A percentile compares a stretch with the other conserved stretches of the same genome.
Conservation (phyloP, 75 land plant species). For the Larix kaempferi region DNA sequence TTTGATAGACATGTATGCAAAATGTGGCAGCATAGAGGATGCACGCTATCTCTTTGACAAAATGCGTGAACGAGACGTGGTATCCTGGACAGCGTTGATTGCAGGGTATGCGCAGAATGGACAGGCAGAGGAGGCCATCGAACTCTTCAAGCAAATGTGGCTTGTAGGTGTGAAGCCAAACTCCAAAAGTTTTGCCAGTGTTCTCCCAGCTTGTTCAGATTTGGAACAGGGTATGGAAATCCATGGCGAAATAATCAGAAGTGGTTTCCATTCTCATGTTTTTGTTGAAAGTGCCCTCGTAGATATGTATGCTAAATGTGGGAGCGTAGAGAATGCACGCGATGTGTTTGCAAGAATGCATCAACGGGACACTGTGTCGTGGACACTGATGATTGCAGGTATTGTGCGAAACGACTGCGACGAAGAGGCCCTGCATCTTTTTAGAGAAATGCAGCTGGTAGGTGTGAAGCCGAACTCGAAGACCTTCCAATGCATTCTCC, state of each 20-base stretch:
- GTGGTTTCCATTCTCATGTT: slow-evolving; percentile 21
- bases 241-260: slow-evolving; percentile 28
- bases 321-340: slow-evolving; percentile 24
- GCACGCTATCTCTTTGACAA: no score
- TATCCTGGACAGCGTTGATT: no score
- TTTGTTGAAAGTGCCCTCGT: slow-evolving; percentile 37
- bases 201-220: slow-evolving; percentile 16
- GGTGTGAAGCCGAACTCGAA: slow-evolving; percentile 27
- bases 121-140: no score
- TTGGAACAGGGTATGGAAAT: slow-evolving; percentile 32
- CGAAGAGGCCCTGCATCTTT: slow-evolving; percentile 17
- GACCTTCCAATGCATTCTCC: slow-evolving; percentile 30
- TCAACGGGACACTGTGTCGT: slow-evolving; percentile 21
- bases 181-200: no score
- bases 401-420: slow-evolving; percentile 38
- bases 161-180: no score
- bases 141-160: no score
- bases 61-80: no score
- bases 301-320: slow-evolving; percentile 56
- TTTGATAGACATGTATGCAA: no score
- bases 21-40: no score
- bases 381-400: slow-evolving; percentile 44
- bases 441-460: slow-evolving; percentile 17
- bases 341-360: slow-evolving; percentile 20
- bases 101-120: no score